Base-by-base conservation (phyloP, 805 yeast species). In the Teunomyces gatunensis region DNA sequence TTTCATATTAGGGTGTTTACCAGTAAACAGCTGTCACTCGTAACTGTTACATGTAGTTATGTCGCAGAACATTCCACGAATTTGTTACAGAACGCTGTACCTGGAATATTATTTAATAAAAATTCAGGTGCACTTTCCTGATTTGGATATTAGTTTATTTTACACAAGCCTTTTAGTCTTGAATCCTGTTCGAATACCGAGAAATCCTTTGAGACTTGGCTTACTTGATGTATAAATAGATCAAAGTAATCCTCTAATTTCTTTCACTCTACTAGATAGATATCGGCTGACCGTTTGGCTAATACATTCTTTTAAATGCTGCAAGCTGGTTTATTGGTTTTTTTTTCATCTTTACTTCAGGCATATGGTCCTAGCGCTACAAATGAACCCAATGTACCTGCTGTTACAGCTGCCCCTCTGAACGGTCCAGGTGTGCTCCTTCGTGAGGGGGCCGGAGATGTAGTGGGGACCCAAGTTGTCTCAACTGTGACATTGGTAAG, bases 251-350 rank as follows among this genome's bases (percentile, higher is more conserved):
- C 34, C 11, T n/a, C 34, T 10, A 13, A n/a, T 13, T 6, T 30
- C 4, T 13, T n/a, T 7, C 17, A n/a, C 15, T n/a, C 17, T 13
- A 15, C 18, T 10, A 32, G 12, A 5, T 4, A 7, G 11, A 15
- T 13, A 13, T 32, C 18, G 9, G 10, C 17, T 5, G 17, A 32
- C 18, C 34, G 34, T 32, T 32, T n/a, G 34, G 12, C 17, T 32
- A 13, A 13, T 32, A 7, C 18, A 6, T 23, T 23, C 10, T 5
- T 37, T 37, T 37, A 18, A 20, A 37, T 37, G 40, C 29, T 18
- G 29, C 40, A 37, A 23, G 28, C 40, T n/a, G 40, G 40, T 23
- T 37, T 37, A 13, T 13, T 37, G 12, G 40, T 37, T n/a, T 37
- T 37, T 20, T 37, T 37, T 4, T 37, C 40, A 23, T 37, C 40